Percentiles rank a stretch among this genome's conserved stretches.
Conservation (phyloP, 495 filamentous ascomycete species). For the Aspergillus haitiensis region DNA sequence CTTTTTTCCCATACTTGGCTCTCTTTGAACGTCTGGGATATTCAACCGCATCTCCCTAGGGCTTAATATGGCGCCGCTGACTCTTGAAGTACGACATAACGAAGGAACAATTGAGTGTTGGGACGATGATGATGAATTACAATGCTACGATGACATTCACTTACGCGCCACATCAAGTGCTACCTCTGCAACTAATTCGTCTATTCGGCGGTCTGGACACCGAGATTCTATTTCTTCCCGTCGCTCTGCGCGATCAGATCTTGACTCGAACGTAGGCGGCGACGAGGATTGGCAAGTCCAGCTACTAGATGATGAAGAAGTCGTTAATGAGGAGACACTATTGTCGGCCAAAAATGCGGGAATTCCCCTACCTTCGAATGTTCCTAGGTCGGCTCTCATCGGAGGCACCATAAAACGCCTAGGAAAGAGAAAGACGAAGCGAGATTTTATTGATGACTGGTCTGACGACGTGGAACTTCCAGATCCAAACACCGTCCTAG, state of each 20-base stretch:
- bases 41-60: neutral
- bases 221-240: slow-evolving; percentile 77
- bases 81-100: slow-evolving; percentile 53
- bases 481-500: slow-evolving; percentile 54
- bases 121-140: slow-evolving; percentile 82
- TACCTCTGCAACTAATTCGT: slow-evolving; percentile 52
- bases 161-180: slow-evolving; percentile 64
- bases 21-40: slow-evolving; percentile 6
- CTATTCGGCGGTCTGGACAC: slow-evolving; percentile 54
- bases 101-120: slow-evolving; percentile 75
- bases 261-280: slow-evolving; percentile 65
- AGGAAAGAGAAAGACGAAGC: slow-evolving; percentile 75
- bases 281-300: slow-evolving; percentile 87
- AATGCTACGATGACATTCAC: slow-evolving; percentile 69
- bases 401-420: slow-evolving; percentile 94
- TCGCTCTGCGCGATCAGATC: slow-evolving; percentile 75
- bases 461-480: slow-evolving; percentile 87
- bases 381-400: slow-evolving; percentile 89
- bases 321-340: slow-evolving; percentile 78
- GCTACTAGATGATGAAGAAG: slow-evolving; percentile 74
- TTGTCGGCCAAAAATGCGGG: slow-evolving; percentile 82
- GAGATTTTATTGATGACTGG: slow-evolving; percentile 82
- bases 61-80: slow-evolving; percentile 56
- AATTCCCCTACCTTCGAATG: slow-evolving; percentile 85
- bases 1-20: slow-evolving; percentile 1